These are phyloP conservation scores for Apiotrichum gamsii DNA, from an alignment of 1,284 basidiomycete species.

Conservation along the genomic window DNA sequence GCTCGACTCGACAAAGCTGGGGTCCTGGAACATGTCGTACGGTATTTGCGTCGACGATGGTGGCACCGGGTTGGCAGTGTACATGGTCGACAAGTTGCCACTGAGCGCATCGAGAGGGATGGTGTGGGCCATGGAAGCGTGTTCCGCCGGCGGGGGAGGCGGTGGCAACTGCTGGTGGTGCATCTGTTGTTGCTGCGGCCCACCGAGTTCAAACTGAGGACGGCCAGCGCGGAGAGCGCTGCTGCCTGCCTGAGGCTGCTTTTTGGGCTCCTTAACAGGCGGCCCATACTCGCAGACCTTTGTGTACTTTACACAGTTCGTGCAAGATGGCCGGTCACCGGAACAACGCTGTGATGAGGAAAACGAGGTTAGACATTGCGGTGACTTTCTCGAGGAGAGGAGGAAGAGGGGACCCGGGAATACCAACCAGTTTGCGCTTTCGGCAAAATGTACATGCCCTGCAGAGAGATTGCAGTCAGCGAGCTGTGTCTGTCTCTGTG, in stretches of 20 bases:
- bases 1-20: background rate
- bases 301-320: constrained; percentile 36
- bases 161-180: too few species aligned
- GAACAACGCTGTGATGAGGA: constrained; percentile 27
- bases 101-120: too few species aligned
- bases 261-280: constrained; percentile 12
- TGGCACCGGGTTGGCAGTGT: background rate
- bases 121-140: background rate
- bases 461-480: background rate
- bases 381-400: too few species aligned
- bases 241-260: background rate
- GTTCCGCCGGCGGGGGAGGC: too few species aligned
- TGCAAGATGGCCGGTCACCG: constrained; percentile 31
- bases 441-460: constrained; percentile 43
- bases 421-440: constrained; percentile 33
- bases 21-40: background rate
- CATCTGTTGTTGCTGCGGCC: too few species aligned
- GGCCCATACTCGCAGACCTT: constrained; percentile 35
- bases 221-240: too few species aligned
- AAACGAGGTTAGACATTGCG: constrained; percentile 11
- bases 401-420: background rate
- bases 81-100: too few species aligned
- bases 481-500: background rate
- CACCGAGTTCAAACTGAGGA: too few species aligned
- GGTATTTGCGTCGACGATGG: background rate